A percentile compares a stretch with the other conserved stretches of the same genome.
Evolutionary conservation across 345 rosid genomes (phyloP).

Genomic region (Turnera subulata): DNA sequence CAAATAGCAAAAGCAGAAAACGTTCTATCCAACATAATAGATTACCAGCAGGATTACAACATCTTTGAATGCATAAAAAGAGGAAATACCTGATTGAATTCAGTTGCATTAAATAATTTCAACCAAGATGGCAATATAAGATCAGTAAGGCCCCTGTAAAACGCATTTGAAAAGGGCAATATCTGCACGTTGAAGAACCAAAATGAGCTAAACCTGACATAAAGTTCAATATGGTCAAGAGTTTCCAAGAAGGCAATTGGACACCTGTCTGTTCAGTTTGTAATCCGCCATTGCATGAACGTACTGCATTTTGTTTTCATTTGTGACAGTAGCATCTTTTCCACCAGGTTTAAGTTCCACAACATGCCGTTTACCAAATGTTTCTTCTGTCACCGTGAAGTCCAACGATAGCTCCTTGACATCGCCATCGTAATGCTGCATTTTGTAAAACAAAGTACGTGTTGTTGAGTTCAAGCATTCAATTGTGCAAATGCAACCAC

Average conservation of each 20-base stretch:
- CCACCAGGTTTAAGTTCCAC: constrained; percentile 90
- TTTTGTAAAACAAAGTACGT: not conserved
- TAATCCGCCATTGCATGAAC: constrained; percentile 97
- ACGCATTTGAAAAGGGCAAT: constrained; percentile 90
- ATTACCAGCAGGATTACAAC: not conserved
- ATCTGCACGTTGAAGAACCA: constrained; percentile 51
- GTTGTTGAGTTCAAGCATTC: not conserved
- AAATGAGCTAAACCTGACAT: constrained; percentile 12
- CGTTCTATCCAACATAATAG: not conserved
- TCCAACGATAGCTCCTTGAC: constrained; percentile 80
- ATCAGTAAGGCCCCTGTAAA: constrained; percentile 86
- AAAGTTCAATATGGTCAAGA: not conserved
- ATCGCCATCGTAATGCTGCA: constrained; percentile 89
- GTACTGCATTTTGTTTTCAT: constrained; percentile 96
- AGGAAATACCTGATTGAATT: constrained; percentile 82
- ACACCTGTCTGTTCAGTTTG: constrained; percentile 93
- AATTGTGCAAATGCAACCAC: not conserved
- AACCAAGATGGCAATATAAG: constrained; percentile 87
- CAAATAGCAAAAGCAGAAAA: not conserved
- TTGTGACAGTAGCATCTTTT: constrained; percentile 65
- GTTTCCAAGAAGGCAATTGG: constrained; percentile 12
- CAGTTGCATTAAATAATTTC: constrained; percentile 87
- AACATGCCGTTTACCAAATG: constrained; percentile 62
- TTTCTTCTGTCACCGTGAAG: constrained; percentile 88
- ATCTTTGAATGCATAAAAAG: not conserved